Base-by-base conservation (phyloP, 2,329 filamentous ascomycete genomes). In the Chaetomium sp. region DNA sequence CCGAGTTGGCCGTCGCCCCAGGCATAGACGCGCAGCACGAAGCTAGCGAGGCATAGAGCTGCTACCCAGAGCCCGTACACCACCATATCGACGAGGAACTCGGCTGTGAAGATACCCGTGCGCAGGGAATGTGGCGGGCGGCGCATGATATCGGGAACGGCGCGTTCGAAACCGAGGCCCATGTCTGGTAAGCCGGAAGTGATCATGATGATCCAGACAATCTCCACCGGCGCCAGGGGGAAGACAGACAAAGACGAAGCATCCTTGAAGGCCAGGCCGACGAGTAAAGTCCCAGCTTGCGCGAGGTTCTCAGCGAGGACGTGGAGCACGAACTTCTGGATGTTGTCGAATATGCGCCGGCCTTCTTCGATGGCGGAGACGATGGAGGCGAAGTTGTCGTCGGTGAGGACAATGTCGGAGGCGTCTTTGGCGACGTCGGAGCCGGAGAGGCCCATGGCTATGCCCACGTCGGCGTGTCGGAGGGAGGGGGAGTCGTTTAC, bases 381-480 rank as follows among this genome's bases (percentile, higher is more conserved):
- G 56, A 88, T 89, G 32, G 86, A 90, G 6, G 89, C 88, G 66
- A 95, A 95, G 72, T 95, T 91, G 70, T 94, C 89, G 66, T 94
- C 89, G 0, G 88, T 90, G 32, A 95, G 75, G 38, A 95, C 88
- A 79, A 95, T 94, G 66, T 95, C 89, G 1, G 88, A 87, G 2
- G 89, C 89, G 70, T 94, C 85, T 65, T 88, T 89, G 59, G 86
- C 86, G 8, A 89, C 86, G 65, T 89, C 86, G 45, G 82, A 86
- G 12, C 86, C 86, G 43, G 83, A 77, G 59, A 82, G 74, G 48
- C 86, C 85, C 86, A 89, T 89, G 60, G 86, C 86, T 61, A 89
- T 89, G 64, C 86, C 86, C 12, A 90, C 85, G 64, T 89, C 86
- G 5, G 86, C 83, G 62, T 84, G 80, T 67, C 87, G 87, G 33